A percentile compares a stretch with the other conserved stretches of the same genome.
Evolutionary conservation across 306 rosid genomes (phyloP).

Genomic region (Cucurbita pepo): DNA sequence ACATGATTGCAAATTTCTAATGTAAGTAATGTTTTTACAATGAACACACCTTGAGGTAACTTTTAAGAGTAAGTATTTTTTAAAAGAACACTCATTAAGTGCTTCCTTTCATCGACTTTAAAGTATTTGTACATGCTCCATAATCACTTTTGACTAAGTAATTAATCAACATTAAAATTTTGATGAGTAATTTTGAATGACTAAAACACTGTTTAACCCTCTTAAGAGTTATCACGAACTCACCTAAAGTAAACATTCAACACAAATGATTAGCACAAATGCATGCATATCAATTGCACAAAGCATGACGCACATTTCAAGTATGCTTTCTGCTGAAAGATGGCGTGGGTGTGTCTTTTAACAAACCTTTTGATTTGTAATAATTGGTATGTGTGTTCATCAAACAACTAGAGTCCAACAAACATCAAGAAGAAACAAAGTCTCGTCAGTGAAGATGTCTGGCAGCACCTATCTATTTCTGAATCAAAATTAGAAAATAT

Average conservation of each 20-base stretch:
- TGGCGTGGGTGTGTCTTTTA: slow-evolving; percentile 6
- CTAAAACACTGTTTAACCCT: not conserved
- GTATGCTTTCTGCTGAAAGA: not conserved
- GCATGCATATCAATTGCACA: not conserved
- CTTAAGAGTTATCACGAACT: not conserved
- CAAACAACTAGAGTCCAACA: not conserved
- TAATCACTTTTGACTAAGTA: not conserved
- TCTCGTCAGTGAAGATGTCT: not conserved
- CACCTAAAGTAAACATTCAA: not conserved
- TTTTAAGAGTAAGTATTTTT: not conserved
- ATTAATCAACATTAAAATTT: not conserved
- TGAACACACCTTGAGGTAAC: not conserved
- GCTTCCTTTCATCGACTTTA: not conserved
- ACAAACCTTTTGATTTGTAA: not conserved
- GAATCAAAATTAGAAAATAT: not conserved
- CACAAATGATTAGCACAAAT: slow-evolving; percentile 1
- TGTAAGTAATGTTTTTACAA: not conserved
- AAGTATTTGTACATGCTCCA: not conserved
- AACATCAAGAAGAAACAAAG: not conserved
- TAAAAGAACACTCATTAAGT: not conserved
- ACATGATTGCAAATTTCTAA: not conserved
- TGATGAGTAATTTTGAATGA: not conserved
- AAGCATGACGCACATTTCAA: not conserved
- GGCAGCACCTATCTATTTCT: not conserved
- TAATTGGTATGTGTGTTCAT: not conserved